phyloP scores from a whole-genome alignment of 495 filamentous ascomycete species.

The Cenococcum geophilum region DNA sequence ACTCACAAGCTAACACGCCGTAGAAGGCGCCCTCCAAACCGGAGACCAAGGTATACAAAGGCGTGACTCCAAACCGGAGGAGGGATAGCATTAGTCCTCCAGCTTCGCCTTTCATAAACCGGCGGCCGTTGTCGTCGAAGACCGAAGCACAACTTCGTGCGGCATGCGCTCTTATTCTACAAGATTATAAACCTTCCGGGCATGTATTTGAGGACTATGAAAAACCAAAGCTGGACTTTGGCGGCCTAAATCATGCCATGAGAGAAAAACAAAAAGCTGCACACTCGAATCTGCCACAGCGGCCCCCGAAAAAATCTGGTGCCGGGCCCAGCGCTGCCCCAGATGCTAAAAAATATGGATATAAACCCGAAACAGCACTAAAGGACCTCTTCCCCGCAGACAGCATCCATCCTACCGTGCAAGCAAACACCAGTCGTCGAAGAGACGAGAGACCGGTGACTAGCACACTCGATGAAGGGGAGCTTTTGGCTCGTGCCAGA shows the following conservation, averaged over 20 bases:
- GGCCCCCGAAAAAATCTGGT: constrained; percentile 5
- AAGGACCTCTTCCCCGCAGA: constrained; percentile 15
- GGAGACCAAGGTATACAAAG: constrained; percentile 13
- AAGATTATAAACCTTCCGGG: constrained; percentile 38
- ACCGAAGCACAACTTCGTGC: constrained; percentile 35
- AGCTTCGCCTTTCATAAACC: constrained; percentile 35
- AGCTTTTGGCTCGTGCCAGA: not conserved
- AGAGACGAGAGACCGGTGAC: constrained; percentile 3
- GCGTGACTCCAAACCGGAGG: constrained; percentile 2
- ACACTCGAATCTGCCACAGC: constrained; percentile 5
- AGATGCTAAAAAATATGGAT: constrained; percentile 13
- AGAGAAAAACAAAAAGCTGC: constrained; percentile 8
- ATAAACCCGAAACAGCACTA: constrained; percentile 7
- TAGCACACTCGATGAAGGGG: not conserved
- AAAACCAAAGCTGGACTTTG: constrained; percentile 31
- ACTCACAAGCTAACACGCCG: constrained; percentile 15
- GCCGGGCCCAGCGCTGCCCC: constrained; percentile 5
- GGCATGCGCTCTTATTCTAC: constrained; percentile 36
- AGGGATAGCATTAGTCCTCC: constrained; percentile 27
- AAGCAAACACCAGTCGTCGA: constrained; percentile 28
- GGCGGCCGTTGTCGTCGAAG: constrained; percentile 31
- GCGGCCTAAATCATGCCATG: constrained; percentile 10
- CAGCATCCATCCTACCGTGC: constrained; percentile 8
- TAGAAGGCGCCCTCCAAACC: constrained; percentile 29
- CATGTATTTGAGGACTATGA: constrained; percentile 29